A percentile compares a stretch with the other conserved stretches of the same genome.
These are phyloP conservation scores for Combretum micranthum DNA, from an alignment of 345 rosid species.

Conservation along the genomic window DNA sequence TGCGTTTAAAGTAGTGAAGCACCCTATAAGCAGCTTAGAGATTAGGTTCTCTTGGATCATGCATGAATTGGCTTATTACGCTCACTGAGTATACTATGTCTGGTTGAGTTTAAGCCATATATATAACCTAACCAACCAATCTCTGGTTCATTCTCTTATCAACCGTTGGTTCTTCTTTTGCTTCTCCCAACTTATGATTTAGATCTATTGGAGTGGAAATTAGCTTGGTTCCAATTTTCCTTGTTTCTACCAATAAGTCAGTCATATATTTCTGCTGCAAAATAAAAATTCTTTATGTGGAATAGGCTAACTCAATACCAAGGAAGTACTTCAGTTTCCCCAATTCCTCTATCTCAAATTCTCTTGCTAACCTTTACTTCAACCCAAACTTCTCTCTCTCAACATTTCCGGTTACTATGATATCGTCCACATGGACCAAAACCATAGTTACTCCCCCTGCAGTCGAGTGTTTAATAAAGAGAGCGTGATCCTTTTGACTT, in stretches of 20 bases:
- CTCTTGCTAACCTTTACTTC: not conserved
- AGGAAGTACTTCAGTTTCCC: slow-evolving; percentile 5
- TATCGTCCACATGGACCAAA: too few relatives aligned
- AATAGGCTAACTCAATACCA: not conserved
- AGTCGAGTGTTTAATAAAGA: not conserved
- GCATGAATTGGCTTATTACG: too few relatives aligned
- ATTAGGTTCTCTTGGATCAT: too few relatives aligned
- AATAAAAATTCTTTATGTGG: not conserved
- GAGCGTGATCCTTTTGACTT: not conserved
- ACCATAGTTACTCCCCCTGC: too few relatives aligned
- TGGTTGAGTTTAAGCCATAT: not conserved
- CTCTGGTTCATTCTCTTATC: slow-evolving; percentile 3
- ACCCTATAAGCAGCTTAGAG: too few relatives aligned
- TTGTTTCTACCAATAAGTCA: fast-evolving
- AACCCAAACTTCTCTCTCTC: not conserved
- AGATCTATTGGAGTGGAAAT: slow-evolving; percentile 1
- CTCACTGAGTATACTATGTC: too few relatives aligned
- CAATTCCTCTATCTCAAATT: not conserved
- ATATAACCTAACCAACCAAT: slow-evolving; percentile 4
- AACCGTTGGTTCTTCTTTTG: not conserved
- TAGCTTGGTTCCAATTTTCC: not conserved
- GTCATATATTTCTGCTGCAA: not conserved
- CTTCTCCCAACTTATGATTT: slow-evolving; percentile 4
- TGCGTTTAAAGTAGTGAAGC: too few relatives aligned
- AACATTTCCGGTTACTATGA: slow-evolving; percentile 2